A percentile compares a stretch with the other conserved stretches of the same genome.
phyloP scores from a whole-genome alignment of 192 early-diverging fungal genomes.

The Backusella luteola region DNA sequence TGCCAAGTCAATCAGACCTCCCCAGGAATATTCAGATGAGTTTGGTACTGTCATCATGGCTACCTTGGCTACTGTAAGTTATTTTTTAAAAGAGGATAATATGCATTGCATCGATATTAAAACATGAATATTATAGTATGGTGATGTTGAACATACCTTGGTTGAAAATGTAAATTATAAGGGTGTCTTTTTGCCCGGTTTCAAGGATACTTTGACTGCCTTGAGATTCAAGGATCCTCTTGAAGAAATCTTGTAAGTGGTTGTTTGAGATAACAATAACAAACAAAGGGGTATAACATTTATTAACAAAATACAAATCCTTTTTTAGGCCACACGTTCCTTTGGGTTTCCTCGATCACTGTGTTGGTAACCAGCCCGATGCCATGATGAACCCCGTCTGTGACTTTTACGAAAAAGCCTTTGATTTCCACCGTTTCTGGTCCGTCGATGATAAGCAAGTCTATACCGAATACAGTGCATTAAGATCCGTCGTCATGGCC shows the following conservation, averaged over 20 bases:
- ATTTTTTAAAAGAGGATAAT: not conserved
- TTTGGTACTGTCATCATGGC: slow-evolving; percentile 90
- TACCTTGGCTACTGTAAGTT: slow-evolving; percentile 74
- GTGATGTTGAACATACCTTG: slow-evolving; percentile 94
- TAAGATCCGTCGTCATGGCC: slow-evolving; percentile 95
- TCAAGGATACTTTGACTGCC: slow-evolving; percentile 30
- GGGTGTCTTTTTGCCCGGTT: slow-evolving; percentile 89
- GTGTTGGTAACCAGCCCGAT: slow-evolving; percentile 95
- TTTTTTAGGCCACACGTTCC: slow-evolving; percentile 46
- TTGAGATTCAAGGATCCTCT: slow-evolving; percentile 51
- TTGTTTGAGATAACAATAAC: not conserved
- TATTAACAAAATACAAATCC: not conserved
- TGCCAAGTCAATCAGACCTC: slow-evolving; percentile 74
- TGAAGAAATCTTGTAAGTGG: slow-evolving; percentile 50
- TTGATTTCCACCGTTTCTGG: slow-evolving; percentile 98
- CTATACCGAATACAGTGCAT: slow-evolving; percentile 92
- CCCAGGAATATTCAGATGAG: slow-evolving; percentile 81
- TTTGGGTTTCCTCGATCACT: slow-evolving; percentile 84
- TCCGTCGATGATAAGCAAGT: slow-evolving; percentile 97
- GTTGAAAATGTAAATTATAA: slow-evolving; percentile 81
- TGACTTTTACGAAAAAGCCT: slow-evolving; percentile 83
- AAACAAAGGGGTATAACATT: not conserved
- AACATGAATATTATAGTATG: slow-evolving; percentile 57
- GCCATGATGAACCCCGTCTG: slow-evolving; percentile 82
- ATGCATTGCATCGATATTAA: not conserved